Base-by-base conservation (phyloP, 2,329 filamentous ascomycete species). In the Pezicula neosporulosa region DNA sequence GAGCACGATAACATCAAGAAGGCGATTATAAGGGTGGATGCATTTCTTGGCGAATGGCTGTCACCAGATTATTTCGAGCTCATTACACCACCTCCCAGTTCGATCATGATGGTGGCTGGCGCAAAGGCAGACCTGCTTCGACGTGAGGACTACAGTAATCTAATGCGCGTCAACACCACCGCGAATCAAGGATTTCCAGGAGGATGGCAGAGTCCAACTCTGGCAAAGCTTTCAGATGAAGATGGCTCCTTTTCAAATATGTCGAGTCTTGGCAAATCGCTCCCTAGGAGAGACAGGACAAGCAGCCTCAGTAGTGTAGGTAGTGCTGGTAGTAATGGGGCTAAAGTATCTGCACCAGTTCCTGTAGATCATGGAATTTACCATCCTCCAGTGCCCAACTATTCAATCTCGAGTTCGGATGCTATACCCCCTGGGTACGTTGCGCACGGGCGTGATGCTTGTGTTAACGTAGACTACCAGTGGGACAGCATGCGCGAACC, bases 41-140 rank as follows among this genome's bases (percentile, higher is more conserved):
- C 92, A 0, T 97, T 95, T 65, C 77, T 99, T 0, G 93, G 94
- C 45, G 94, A 99, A 75, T 99, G 94, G 94, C 77, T 97, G 28
- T 89, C 88, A 2, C 90, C 91, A 1, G 87, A 92, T 64, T 99
- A 99, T 68, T 99, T 93, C 63, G 91, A 96, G 56, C 80, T 88
- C 48, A 97, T 97, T 57, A 93, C 89, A 0, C 89, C 91, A 3
- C 94, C 94, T 10, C 94, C 94, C 0, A 83, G 84, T 41, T 93
- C 90, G 3, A 82, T 86, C 4, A 81, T 94, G 71, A 95, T 99
- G 90, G 77, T 97, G 3, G 88, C 89, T 24, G 83, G 83, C 38
- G 93, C 94, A 28, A 97, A 97, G 69, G 89, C 89, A 21, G 90
- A 95, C 62, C 74, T 99, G 3, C 75, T 97, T 44, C 82, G 87